These are phyloP conservation scores for Colletotrichum echinochloae DNA, from an alignment of 2,329 filamentous ascomycete species.

Conservation along the genomic window DNA sequence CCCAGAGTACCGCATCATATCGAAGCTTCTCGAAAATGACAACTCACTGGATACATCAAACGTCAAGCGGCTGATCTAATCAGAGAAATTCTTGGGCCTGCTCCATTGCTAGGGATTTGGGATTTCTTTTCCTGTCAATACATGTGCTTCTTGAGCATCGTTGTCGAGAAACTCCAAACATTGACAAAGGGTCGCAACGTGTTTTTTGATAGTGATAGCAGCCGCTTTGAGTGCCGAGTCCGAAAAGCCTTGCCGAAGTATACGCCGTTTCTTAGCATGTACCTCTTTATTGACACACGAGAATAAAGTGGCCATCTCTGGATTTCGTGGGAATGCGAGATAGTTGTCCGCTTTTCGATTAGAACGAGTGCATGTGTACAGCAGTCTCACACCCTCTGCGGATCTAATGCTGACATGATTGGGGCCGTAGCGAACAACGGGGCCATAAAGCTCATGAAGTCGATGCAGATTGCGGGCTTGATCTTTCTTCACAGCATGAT, in stretches of 20 bases:
- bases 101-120: neutral
- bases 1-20: conserved; percentile 5
- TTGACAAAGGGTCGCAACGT: conserved; percentile 17
- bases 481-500: conserved; percentile 27
- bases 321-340: conserved; percentile 21
- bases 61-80: conserved; percentile 29
- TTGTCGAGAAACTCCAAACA: conserved; percentile 25
- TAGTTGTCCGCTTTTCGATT: conserved; percentile 24
- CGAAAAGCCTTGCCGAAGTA: conserved; percentile 21
- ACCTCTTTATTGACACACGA: conserved; percentile 28
- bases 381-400: conserved; percentile 10
- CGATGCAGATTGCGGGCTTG: conserved; percentile 20
- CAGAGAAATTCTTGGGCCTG: conserved; percentile 22
- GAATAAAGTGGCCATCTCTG: conserved; percentile 22
- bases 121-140: neutral
- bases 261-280: conserved; percentile 21
- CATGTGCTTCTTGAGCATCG: conserved; percentile 7
- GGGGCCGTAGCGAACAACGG: conserved; percentile 24
- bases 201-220: conserved; percentile 27
- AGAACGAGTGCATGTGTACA: conserved; percentile 26
- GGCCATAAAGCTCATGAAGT: conserved; percentile 15
- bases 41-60: conserved; percentile 28
- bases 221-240: conserved; percentile 22
- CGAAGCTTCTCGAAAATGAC: conserved; percentile 24
- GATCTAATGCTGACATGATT: conserved; percentile 32